A percentile compares a stretch with the other conserved stretches of the same genome.
phyloP scores from a whole-genome alignment of 208 protist species.

The Trypanosoma theileri region DNA sequence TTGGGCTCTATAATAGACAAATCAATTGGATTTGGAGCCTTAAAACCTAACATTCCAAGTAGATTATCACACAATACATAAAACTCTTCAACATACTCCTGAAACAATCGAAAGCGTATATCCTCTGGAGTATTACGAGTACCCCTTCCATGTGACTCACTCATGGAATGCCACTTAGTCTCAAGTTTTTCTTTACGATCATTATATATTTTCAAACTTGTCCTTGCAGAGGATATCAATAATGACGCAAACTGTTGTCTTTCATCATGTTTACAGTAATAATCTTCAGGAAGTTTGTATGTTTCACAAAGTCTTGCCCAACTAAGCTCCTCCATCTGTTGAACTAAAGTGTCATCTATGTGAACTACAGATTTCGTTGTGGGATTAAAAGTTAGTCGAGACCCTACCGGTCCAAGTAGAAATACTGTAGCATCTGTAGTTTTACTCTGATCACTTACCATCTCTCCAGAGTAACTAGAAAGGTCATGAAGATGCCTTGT shows the following conservation, averaged over 20 bases:
- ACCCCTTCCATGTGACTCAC: slow-evolving; percentile 11
- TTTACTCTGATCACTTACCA: background rate
- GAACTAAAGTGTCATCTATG: slow-evolving; percentile 8
- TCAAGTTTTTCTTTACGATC: slow-evolving; percentile 13
- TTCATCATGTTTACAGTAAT: slow-evolving; percentile 15
- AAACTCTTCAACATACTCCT: slow-evolving; percentile 18
- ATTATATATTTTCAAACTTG: slow-evolving; percentile 2
- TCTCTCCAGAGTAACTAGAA: slow-evolving; percentile 1
- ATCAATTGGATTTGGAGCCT: slow-evolving; percentile 7
- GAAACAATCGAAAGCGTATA: slow-evolving; percentile 19
- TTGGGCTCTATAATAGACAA: slow-evolving; percentile 16
- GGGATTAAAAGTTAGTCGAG: slow-evolving; percentile 18
- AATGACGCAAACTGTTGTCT: slow-evolving; percentile 16
- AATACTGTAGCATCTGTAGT: background rate
- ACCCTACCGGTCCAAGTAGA: slow-evolving; percentile 19
- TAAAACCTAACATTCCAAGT: slow-evolving; percentile 28
- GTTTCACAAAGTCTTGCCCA: slow-evolving; percentile 15
- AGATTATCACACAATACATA: slow-evolving; percentile 28
- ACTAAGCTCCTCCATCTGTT: slow-evolving; percentile 20
- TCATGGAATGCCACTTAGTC: slow-evolving; percentile 19
- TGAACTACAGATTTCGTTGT: slow-evolving; percentile 4
- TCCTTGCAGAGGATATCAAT: background rate
- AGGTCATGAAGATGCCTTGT: slow-evolving; percentile 10
- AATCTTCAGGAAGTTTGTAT: background rate
- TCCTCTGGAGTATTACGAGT: slow-evolving; percentile 2